A percentile compares a stretch with the other conserved stretches of the same genome.
Conservation (phyloP, 2,329 filamentous ascomycete species). For the Corniculantispora saksenae region DNA sequence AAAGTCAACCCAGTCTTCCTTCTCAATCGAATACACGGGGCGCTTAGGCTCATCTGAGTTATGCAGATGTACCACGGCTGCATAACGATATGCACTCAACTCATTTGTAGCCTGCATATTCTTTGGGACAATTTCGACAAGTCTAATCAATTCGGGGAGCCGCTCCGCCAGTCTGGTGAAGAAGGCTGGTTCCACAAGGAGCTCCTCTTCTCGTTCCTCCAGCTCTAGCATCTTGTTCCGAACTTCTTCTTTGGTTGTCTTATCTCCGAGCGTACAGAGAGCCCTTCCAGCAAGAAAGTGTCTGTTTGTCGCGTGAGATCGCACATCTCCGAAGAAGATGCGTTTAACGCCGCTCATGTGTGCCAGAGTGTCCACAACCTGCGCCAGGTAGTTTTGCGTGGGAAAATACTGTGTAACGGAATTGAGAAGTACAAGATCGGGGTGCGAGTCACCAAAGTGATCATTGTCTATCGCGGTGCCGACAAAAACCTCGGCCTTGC, state of each 20-base stretch:
- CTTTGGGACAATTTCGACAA: constrained; percentile 34
- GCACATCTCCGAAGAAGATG: constrained; percentile 27
- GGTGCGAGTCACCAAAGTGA: not conserved
- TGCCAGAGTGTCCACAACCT: constrained; percentile 5
- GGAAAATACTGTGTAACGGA: constrained; percentile 23
- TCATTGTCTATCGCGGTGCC: constrained; percentile 27
- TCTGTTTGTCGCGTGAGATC: constrained; percentile 22
- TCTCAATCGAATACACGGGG: constrained; percentile 20
- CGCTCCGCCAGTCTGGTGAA: constrained; percentile 23
- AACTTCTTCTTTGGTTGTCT: constrained; percentile 14
- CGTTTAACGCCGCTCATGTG: constrained; percentile 5
- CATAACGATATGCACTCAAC: constrained; percentile 32
- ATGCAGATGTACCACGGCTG: constrained; percentile 28
- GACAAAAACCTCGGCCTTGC: constrained; percentile 23
- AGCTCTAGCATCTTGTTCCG: constrained; percentile 21
- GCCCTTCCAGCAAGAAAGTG: constrained; percentile 22
- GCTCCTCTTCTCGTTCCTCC: constrained; percentile 24
- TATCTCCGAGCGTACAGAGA: constrained; percentile 7
- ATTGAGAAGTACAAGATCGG: constrained; percentile 27
- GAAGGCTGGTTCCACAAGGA: constrained; percentile 29
- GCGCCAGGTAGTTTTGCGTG: constrained; percentile 1
- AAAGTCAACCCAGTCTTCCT: constrained; percentile 13
- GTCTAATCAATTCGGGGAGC: constrained; percentile 23
- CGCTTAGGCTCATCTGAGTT: not conserved
- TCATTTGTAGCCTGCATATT: constrained; percentile 32